Base-by-base conservation (phyloP, 1,284 basidiomycete genomes). In the Pyrrhoderma lamaoense region DNA sequence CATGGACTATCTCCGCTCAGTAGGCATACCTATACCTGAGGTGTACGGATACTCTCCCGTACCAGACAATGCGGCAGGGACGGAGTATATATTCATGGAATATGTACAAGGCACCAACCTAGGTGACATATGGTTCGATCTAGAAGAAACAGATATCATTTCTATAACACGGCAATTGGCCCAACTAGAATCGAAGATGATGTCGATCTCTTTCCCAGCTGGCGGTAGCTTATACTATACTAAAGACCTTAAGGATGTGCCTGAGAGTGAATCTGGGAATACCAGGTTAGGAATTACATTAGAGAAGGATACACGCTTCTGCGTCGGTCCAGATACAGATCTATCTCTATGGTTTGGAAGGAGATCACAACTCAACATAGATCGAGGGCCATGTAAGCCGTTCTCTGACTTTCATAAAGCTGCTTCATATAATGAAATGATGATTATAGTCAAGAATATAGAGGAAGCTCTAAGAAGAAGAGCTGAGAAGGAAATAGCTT, bases 11-110 rank as follows among this genome's bases (percentile, higher is more conserved):
- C 72, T 76, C 55, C 73, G 73, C 63, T 63, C 69, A 60, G 57
- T 34, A 58, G 73, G 68, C 49, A 61, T 77, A 51, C 74, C 75
- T 60, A 58, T 72, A n/a, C 73, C 74, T 21, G 31, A 75, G 61
- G 64, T 78, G 2, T 77, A 77, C 62, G 71, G 58, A 18, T 78
- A 78, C 66, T 75, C 75, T 3, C 65, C 71, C 62, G 16, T 55
- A 51, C 53, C 70, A 59, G 64, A 78, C 65, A 77, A 79, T 61
- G 68, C 60, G 2, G 75, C 74, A n/a, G 55, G 62, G 60, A 77
- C 74, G 0, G 70, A 73, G 61, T 77, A 76, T 57, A 74, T 77
- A 36, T 70, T 78, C 47, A 77, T 77, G 75, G 69, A 77, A 52
- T 75, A 68, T 54, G 49, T 77, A 0, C 37, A 55, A 62, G 74